phyloP scores from a whole-genome alignment of 768 basidiomycete genomes.

The Boletus rubropictus region DNA sequence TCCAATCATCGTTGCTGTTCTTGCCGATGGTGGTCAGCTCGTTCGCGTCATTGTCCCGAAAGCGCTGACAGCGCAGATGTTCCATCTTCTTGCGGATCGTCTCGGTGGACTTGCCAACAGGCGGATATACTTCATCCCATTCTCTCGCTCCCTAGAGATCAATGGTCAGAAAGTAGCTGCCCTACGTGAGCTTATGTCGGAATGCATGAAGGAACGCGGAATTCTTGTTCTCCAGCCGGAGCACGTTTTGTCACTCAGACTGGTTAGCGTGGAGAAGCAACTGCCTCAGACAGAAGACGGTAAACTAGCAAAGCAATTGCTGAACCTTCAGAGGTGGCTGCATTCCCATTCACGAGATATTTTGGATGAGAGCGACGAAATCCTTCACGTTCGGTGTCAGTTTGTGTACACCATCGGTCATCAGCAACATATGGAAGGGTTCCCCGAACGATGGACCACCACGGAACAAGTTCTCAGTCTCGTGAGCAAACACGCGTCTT shows the following conservation, averaged over 20 bases:
- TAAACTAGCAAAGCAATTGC: slow-evolving; percentile 13
- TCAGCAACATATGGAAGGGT: slow-evolving; percentile 25
- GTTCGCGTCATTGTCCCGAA: slow-evolving; percentile 49
- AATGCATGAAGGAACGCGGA: slow-evolving; percentile 37
- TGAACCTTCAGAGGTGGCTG: slow-evolving; percentile 27
- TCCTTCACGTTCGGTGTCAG: slow-evolving; percentile 34
- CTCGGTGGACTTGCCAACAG: slow-evolving; percentile 42
- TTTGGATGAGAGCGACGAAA: slow-evolving; percentile 30
- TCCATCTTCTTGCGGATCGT: slow-evolving; percentile 40
- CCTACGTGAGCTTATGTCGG: slow-evolving; percentile 31
- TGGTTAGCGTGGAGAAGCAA: slow-evolving; percentile 40
- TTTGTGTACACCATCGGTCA: slow-evolving; percentile 34
- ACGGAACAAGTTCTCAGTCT: slow-evolving; percentile 28
- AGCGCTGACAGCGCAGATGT: slow-evolving; percentile 42
- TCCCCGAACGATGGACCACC: slow-evolving; percentile 33
- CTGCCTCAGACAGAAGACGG: neutral
- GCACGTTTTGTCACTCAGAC: slow-evolving; percentile 46
- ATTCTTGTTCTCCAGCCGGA: slow-evolving; percentile 50
- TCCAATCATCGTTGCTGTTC: slow-evolving; percentile 35
- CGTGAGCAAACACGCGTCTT: slow-evolving; percentile 14
- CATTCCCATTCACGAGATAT: slow-evolving; percentile 24
- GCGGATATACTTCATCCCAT: slow-evolving; percentile 45
- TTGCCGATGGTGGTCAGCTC: slow-evolving; percentile 41
- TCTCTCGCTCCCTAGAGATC: slow-evolving; percentile 37
- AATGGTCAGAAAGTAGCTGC: slow-evolving; percentile 8